Base-by-base conservation (phyloP, 192 early-diverging fungal species). In the Coemansia sp. region DNA sequence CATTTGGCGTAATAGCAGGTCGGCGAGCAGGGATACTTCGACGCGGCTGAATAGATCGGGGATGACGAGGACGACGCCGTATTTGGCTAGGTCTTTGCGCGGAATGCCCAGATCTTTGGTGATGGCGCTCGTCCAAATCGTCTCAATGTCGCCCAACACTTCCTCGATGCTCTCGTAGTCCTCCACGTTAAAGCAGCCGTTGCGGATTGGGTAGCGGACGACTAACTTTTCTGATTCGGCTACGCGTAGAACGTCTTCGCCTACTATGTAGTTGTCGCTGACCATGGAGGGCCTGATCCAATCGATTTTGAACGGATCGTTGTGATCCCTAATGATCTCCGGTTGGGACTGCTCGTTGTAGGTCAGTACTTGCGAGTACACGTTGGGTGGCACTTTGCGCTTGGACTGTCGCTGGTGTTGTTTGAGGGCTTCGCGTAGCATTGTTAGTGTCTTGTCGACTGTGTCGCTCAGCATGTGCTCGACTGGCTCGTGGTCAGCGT, bases 281-380 rank as follows among this genome's bases (percentile, higher is more conserved):
- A 77, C 71, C 23, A 70, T 66, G 0, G 84, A 63, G 0, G 87
- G 67, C 26, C 42, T 33, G 0, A 89, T 88, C 94, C 94, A 96
- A 38, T 96, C 94, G 18, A 94, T 87, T 58, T 90, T 88, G 70
- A 91, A 93, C 6, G 94, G 94, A 64, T 96, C 94, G 69, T 96
- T 96, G 67, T 94, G 92, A 72, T 94, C 93, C 20, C 86, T 78
- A 72, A 95, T 94, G 0, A 63, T 78, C 59, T 93, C 91, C 6
- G 87, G 83, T 25, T 53, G 60, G 13, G 87, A 73, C 37, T 88
- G 82, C 12, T 76, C 69, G 60, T 96, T 96, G 78, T 88, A 95
- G 2, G 86, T 85, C 9, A 83, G 60, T 1, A 94, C 91, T 57
- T 92, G 89, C 11, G 84, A 64, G 57, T 86, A 84, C 4, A 91